Base-by-base conservation (phyloP, 495 filamentous ascomycete species). In the Penicillium antarcticum region DNA sequence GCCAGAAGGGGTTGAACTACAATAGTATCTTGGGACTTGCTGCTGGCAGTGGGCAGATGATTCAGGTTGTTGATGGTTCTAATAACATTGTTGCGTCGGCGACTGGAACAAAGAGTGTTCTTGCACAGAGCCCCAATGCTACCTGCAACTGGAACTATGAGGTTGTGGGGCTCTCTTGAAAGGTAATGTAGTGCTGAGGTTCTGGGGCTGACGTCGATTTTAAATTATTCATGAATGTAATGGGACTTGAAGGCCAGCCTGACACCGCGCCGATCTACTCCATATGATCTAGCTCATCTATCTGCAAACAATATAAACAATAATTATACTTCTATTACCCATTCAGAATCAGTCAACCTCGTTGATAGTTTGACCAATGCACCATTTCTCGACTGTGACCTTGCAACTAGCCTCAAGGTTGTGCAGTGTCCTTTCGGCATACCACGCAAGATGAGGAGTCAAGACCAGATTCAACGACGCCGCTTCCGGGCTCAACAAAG, bases 391-490 rank as follows among this genome's bases (percentile, higher is more conserved):
- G 12, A 71, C 42, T 6, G 66, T 69, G 14, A 51, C 57, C 45
- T 61, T 66, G 10, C 65, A 38, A 13, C 54, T 37, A 18, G 42
- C 50, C 46, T 69, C 57, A 12, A 69, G 64, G 40, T 74, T 74
- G 7, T 60, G 33, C 34, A 66, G 57, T 17, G 72, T 76, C 33
- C 62, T 59, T 34, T 60, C 63, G 7, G 66, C 55, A 45, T 61
- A 68, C 73, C 73, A 77, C 0, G 73, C 72, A 23, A 74, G 52
- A 55, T 77, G 73, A 10, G 73, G 73, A 12, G 49, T 54, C 24
- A 64, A 60, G 1, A 69, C 60, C 26, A 74, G 42, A 43, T 74
- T 74, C 31, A 72, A 62, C 1, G 65, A 67, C 7, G 40, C 16
- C 8, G 46, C 53, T 11, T 63, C 57, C 0, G 31, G 34, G 4